Evolutionary conservation across 2,329 filamentous ascomycete genomes (phyloP), one percentile per base, ranked within the genome.

Genomic region (Cercospora nicotianae): DNA sequence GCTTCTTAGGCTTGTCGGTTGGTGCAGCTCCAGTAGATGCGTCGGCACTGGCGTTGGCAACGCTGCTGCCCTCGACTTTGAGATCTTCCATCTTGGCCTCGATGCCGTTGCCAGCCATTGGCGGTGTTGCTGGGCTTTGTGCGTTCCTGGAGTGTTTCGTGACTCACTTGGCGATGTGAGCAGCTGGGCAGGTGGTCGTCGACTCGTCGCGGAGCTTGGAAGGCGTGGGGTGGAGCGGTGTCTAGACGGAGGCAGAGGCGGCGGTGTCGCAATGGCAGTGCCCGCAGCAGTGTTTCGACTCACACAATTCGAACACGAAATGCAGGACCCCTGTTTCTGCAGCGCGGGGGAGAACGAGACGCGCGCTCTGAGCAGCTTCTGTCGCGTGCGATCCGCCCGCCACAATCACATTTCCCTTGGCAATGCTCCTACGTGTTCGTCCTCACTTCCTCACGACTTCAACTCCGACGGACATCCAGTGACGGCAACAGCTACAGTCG

Each of bases 1-100:
- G 71, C 72, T 78, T 77, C 66, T 75, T 69, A 28, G 75, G 74
- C 71, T 77, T 78, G 36, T 72, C 70, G 13, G 70, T 73, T 51
- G 73, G 70, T 18, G 71, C 67, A 13, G 68, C 75, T 28, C 51
- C 51, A 2, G 62, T 59, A 9, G 71, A 64, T 9, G 65, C 61
- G 9, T 65, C 70, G 23, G 63, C 60, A 45, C 60, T 61, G 42
- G 65, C 31, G 61, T 51, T 18, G 39, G 66, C 64, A 10, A 59
- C 36, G 33, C 62, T 64, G 26, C 67, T 65, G 51, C 66, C 71
- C 31, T 72, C 69, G 36, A 75, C 65, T 42, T 76, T 75, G 20
- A 77, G 63, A 20, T 73, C 67, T 60, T 73, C 72, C 72, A 76
- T 75, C 67, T 74, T 72, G 39, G 69, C 64, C 57, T 75, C 73